Evolutionary conservation across 179 eudicot species (phyloP), one percentile per base, ranked within the genome.

Genomic region (Camellia oleifera): DNA sequence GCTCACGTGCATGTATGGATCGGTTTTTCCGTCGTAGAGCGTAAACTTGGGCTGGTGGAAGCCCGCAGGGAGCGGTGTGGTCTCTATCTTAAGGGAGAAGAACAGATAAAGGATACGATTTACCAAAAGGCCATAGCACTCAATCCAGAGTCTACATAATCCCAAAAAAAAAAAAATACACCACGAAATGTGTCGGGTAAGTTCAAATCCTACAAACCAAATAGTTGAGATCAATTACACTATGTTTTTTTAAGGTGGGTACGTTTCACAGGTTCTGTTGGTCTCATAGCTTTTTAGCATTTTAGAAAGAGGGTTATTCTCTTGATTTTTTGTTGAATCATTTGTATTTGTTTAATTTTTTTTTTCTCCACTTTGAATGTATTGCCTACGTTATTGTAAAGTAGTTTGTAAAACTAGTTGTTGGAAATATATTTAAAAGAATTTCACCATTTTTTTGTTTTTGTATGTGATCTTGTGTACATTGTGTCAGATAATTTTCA

Each of bases 101-200:
- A 92, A 68, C 91, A 90, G 81, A 93, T 93, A 69, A 93, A 93
- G 83, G 97, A 93, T 57, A 90, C 92, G 96, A 92, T 93, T 65
- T 92, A 93, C 78, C 89, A 88, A 68, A 93, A 90, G 78, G 85
- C 94, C 57, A 76, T 88, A 72, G 87, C 87, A 13, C 82, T 89
- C 60, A 92, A 92, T 83, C 94, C 91, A n/a, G 82, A 80, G 46
- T 83, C 86, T 78, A 90, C 87, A 62, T 89, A 80, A 80, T 15
- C 7, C 56, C 0, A 23, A 23, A 23, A 23, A 23, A 23, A 0
- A 23, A 23, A 23, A 3, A 4, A 69, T 9, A 68, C 3, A 1
- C 4, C 8, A 10, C 15, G 20, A 23, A 23, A 23, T 7, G 2
- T 61, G n/a, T 9, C 17, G 3, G 4, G 3, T 17, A 69, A 69